Base-by-base conservation (phyloP, 331 rosid species). In the Malus hybrid region DNA sequence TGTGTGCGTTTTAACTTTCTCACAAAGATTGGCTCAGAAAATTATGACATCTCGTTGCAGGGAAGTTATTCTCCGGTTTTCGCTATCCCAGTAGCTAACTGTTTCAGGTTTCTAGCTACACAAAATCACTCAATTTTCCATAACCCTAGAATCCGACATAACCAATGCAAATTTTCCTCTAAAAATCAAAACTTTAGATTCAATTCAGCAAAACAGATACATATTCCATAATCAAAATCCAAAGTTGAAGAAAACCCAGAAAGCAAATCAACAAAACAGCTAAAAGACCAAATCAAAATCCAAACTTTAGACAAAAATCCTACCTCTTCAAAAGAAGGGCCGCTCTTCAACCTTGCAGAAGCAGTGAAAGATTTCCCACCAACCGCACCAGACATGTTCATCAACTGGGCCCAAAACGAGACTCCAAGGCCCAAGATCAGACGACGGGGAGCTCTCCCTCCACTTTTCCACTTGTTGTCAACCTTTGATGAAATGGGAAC, bases 261-360 rank as follows among this genome's bases (percentile, higher is more conserved):
- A 18, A 46, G 16, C 33, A 74, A 46, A 62, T 74, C 42, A 31
- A 19, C 5, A 6, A 14, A 29, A 29, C 0, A 10, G 1, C 32
- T 18, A 42, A 42, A 73, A 18, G 5, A 61, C 9, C n/a, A 42
- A 27, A 73, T 14, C 12, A 42, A 42, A 28, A 20, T 42, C 29
- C 44, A 3, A 42, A 19, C n/a, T 13, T 16, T 0, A 22, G 8
- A 63, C 20, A 7, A 62, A 74, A 74, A 63, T 9, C 15, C 56
- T 44, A 90, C 97, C 97, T 91, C 80, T 77, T 86, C 89, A 14
- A 89, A 87, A 32, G 91, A 27, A 60, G 78, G 78, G 52, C 78
- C 73, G 59, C 74, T 71, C 32, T 69, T 82, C 13, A 77, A 80
- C 61, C 89, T 82, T 5, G 97, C 96, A 57, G 86, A 86, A 10